Percentiles rank a stretch among this genome's conserved stretches.
Evolutionary conservation across 2,329 filamentous ascomycete species (phyloP).

Genomic region (Aspergillus fischeri): DNA sequence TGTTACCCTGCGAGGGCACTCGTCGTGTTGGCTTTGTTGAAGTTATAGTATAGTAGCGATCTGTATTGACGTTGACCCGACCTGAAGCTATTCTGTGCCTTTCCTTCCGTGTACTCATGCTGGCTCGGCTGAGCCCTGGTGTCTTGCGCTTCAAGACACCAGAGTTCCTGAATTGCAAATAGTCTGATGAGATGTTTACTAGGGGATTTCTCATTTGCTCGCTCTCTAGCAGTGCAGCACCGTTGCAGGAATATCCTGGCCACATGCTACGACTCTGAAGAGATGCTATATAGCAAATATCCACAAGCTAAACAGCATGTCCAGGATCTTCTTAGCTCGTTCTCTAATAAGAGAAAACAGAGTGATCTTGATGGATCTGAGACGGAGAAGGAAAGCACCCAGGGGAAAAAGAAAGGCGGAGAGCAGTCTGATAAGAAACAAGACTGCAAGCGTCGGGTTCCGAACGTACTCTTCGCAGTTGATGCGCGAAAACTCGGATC

Average conservation of each 20-base stretch:
- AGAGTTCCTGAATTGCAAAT: neutral
- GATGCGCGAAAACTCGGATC: conserved; percentile 42
- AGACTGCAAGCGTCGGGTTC: conserved; percentile 4
- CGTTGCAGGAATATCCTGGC: conserved; percentile 39
- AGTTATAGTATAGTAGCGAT: neutral
- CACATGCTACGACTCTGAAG: conserved; percentile 44
- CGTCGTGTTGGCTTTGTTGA: neutral
- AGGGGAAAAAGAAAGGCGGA: neutral
- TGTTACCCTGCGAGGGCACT: neutral
- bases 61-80: neutral
- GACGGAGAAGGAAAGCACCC: neutral
- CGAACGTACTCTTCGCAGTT: conserved; percentile 39
- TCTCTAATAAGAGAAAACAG: neutral
- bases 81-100: no score
- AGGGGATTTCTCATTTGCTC: conserved; percentile 48
- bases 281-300: conserved; percentile 64
- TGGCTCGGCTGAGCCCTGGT: neutral
- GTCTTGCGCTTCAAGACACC: neutral
- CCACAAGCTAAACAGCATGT: conserved; percentile 64
- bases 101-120: no score
- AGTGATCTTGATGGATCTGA: neutral
- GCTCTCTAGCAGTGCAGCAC: conserved; percentile 40
- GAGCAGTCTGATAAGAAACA: neutral
- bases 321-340: conserved; percentile 34
- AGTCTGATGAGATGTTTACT: neutral